phyloP scores from a whole-genome alignment of 2,329 filamentous ascomycete species.

The Neocucurbitaria cava region DNA sequence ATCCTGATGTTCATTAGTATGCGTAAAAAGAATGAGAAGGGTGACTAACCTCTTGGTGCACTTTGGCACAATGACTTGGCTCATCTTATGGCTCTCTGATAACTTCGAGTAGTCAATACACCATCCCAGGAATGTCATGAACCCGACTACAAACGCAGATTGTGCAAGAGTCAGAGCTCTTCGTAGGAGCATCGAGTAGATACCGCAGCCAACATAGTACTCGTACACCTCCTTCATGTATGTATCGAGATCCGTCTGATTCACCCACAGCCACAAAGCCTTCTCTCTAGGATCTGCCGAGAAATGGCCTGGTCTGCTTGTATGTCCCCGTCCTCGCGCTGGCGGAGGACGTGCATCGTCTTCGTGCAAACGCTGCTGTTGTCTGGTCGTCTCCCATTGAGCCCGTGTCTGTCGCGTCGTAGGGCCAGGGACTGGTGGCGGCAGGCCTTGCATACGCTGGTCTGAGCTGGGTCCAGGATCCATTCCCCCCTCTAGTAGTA shows the following conservation, averaged over 20 bases:
- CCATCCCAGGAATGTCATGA: constrained; percentile 83
- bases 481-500: constrained; percentile 63
- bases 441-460: constrained; percentile 38
- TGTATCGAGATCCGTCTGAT: constrained; percentile 85
- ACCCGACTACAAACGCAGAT: constrained; percentile 79
- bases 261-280: constrained; percentile 92
- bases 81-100: constrained; percentile 66
- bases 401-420: constrained; percentile 53
- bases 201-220: constrained; percentile 82
- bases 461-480: constrained; percentile 35
- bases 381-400: constrained; percentile 59
- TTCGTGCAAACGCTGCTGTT: constrained; percentile 54
- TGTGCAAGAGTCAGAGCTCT: constrained; percentile 78
- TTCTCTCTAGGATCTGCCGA: constrained; percentile 70
- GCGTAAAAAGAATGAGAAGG: not conserved
- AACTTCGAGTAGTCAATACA: constrained; percentile 84
- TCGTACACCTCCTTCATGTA: constrained; percentile 87
- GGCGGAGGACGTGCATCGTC: constrained; percentile 28
- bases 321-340: constrained; percentile 28
- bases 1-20: constrained; percentile 58
- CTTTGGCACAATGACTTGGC: constrained; percentile 71
- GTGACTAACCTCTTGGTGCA: constrained; percentile 65
- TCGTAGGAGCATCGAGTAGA: constrained; percentile 82
- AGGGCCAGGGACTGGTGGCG: constrained; percentile 52
- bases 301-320: constrained; percentile 33